Evolutionary conservation across 2,329 filamentous ascomycete genomes (phyloP).

Genomic region (Beauveria australis): DNA sequence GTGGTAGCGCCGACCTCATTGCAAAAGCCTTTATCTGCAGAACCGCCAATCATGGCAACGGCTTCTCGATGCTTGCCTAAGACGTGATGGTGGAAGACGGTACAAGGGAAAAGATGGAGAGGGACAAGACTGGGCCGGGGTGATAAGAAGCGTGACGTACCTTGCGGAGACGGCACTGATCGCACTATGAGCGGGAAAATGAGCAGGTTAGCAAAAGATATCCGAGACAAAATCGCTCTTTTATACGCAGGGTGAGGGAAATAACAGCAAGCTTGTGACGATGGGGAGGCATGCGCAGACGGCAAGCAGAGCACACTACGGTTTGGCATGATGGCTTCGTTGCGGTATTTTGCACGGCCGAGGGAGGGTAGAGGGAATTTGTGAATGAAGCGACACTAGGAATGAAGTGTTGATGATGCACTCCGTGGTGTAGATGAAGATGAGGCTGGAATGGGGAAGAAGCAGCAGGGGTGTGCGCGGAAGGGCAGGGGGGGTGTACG

Average conservation of each 20-base stretch:
- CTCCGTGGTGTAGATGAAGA: neutral
- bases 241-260: slow-evolving; percentile 1
- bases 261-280: neutral
- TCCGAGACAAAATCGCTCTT: neutral
- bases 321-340: neutral
- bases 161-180: slow-evolving; percentile 23
- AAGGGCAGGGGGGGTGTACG: neutral
- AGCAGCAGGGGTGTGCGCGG: neutral
- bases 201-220: slow-evolving; percentile 12
- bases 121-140: neutral
- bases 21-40: neutral
- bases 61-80: neutral
- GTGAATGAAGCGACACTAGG: neutral
- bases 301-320: neutral
- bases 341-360: slow-evolving; percentile 1
- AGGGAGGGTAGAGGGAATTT: neutral
- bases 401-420: neutral
- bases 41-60: neutral
- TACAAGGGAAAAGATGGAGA: neutral
- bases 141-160: slow-evolving; percentile 13
- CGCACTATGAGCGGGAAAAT: slow-evolving; percentile 20
- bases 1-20: slow-evolving; percentile 1
- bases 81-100: neutral
- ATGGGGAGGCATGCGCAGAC: neutral
- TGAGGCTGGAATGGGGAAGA: neutral